Evolutionary conservation across 1,284 basidiomycete species (phyloP).

Genomic region (Spongiforma sp.): DNA sequence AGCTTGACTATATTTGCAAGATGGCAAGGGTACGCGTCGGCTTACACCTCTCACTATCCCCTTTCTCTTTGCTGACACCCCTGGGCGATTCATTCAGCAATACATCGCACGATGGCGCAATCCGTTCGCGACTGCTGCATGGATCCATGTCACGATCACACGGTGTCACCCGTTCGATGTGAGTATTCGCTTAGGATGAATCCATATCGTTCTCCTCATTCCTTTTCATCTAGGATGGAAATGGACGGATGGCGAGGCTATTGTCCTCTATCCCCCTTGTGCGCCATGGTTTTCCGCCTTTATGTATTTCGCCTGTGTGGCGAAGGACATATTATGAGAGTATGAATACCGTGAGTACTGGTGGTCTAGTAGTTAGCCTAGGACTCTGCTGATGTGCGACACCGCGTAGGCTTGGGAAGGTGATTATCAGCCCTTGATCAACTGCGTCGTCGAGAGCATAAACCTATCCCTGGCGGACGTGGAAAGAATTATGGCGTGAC

Average conservation of each 20-base stretch:
- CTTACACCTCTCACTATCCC: too few relatives aligned
- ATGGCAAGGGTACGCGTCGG: constrained; percentile 42
- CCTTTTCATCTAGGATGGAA: constrained; percentile 42
- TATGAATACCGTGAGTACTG: constrained; percentile 38
- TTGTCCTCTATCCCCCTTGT: constrained; percentile 48
- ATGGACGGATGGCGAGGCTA: constrained; percentile 45
- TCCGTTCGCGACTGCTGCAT: constrained; percentile 49
- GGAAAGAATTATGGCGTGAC: constrained; percentile 37
- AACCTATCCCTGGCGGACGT: constrained; percentile 31
- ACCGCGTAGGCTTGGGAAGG: constrained; percentile 36
- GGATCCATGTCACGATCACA: constrained; percentile 48
- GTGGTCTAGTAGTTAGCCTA: neutral
- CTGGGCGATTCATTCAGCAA: constrained; percentile 28
- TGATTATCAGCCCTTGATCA: constrained; percentile 37
- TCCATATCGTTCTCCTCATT: neutral
- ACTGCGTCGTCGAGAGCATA: constrained; percentile 35
- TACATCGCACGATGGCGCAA: constrained; percentile 44
- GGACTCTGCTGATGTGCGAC: neutral
- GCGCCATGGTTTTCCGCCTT: constrained; percentile 44
- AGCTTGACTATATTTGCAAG: constrained; percentile 47
- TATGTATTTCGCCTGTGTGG: constrained; percentile 39
- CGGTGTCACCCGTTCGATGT: constrained; percentile 52
- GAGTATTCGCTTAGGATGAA: constrained; percentile 6
- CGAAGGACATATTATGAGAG: constrained; percentile 41
- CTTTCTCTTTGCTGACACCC: too few relatives aligned